A percentile compares a stretch with the other conserved stretches of the same genome.
Evolutionary conservation across 2,329 filamentous ascomycete species (phyloP).

Genomic region (Trichoderma aggressivum): DNA sequence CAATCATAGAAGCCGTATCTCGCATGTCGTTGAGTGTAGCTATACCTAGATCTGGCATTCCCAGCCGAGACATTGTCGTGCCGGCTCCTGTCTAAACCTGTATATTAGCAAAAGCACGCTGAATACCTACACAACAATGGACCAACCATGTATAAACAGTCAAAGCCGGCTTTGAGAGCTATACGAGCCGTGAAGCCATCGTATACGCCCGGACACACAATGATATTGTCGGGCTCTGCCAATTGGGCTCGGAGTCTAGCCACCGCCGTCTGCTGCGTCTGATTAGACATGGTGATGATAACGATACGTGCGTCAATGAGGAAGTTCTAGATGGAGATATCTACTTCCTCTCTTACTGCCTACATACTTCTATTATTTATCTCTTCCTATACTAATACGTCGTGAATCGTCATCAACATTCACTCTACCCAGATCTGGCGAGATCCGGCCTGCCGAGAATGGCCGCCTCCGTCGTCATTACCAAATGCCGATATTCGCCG

Average conservation of each 20-base stretch:
- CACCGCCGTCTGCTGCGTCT: conserved; percentile 2
- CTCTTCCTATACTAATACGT: not conserved
- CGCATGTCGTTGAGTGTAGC: conserved; percentile 62
- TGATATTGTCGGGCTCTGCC: conserved; percentile 36
- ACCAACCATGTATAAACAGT: conserved; percentile 64
- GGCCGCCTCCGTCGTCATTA: not conserved
- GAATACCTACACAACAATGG: not conserved
- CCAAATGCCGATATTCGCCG: not conserved
- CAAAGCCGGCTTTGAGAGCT: conserved; percentile 59
- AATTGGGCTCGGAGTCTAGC: conserved; percentile 28
- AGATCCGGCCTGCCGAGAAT: not conserved
- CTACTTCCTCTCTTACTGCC: not conserved
- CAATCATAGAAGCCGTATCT: conserved; percentile 62
- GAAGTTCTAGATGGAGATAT: not conserved
- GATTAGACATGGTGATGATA: not conserved
- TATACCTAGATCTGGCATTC: conserved; percentile 61
- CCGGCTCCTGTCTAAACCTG: conserved; percentile 56
- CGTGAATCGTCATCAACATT: not conserved
- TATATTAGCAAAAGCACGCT: not conserved
- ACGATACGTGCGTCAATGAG: not conserved
- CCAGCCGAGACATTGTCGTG: conserved; percentile 57
- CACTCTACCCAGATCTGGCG: not conserved
- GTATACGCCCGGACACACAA: conserved; percentile 64
- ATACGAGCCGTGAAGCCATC: conserved; percentile 65
- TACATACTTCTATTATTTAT: not conserved